Conservation (phyloP, 495 filamentous ascomycete genomes). For the Trichoderma orchidacearum region DNA sequence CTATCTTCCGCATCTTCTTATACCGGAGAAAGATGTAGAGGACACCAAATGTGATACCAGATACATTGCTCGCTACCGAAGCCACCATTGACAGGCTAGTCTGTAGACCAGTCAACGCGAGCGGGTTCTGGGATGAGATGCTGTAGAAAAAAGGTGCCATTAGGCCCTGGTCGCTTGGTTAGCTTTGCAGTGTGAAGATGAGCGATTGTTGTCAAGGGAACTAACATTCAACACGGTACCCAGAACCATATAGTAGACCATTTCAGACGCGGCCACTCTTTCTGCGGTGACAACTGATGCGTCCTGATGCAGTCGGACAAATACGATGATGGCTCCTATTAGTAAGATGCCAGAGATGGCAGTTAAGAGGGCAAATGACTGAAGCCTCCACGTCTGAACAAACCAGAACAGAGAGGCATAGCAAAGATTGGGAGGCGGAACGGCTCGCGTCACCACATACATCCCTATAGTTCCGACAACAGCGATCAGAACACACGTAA, state of each 20-base stretch:
- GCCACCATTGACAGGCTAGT: conserved; percentile 27
- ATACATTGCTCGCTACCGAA: conserved; percentile 32
- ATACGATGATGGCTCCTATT: conserved; percentile 18
- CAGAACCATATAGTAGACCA: conserved; percentile 32
- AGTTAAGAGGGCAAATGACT: conserved; percentile 23
- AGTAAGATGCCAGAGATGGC: conserved; percentile 17
- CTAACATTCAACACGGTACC: conserved; percentile 28
- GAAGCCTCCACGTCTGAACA: conserved; percentile 25
- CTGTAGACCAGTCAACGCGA: conserved; percentile 6
- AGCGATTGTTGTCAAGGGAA: background rate
- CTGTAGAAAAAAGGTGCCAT: conserved; percentile 31
- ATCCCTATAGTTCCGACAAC: conserved; percentile 21
- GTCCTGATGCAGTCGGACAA: conserved; percentile 21
- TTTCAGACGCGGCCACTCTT: conserved; percentile 26
- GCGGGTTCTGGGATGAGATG: conserved; percentile 14
- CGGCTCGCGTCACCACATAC: conserved; percentile 27
- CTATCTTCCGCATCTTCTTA: conserved; percentile 20
- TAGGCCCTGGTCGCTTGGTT: conserved; percentile 15
- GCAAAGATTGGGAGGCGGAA: conserved; percentile 25
- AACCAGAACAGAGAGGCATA: conserved; percentile 37
- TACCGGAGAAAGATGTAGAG: conserved; percentile 36
- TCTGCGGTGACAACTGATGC: conserved; percentile 26
- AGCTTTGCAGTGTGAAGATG: conserved; percentile 1
- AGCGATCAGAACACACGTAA: conserved; percentile 25
- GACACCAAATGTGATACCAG: conserved; percentile 31